Conservation (phyloP, 345 rosid species). For the Bruguiera gymnorhiza region DNA sequence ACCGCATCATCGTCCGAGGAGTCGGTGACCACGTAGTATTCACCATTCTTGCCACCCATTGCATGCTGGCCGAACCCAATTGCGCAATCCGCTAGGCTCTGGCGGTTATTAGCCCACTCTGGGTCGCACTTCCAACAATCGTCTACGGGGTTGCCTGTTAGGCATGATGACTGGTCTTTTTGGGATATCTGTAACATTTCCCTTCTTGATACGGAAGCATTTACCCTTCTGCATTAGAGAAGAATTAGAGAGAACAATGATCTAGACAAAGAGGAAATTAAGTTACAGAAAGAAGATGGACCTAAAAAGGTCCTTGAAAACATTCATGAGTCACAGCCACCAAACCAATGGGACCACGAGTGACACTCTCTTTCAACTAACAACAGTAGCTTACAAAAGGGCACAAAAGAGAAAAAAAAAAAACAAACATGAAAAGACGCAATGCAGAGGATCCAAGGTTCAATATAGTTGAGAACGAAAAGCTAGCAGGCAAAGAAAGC, state of each 20-base stretch:
- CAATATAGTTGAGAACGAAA: neutral
- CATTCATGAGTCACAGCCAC: neutral
- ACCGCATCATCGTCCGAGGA: slow-evolving; percentile 85
- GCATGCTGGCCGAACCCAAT: slow-evolving; percentile 97
- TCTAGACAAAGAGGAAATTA: neutral
- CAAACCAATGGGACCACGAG: neutral
- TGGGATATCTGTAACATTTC: slow-evolving; percentile 38
- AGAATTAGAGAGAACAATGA: neutral
- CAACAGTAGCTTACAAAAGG: neutral
- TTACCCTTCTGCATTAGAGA: slow-evolving; percentile 56
- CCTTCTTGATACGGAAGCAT: slow-evolving; percentile 72
- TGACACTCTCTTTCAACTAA: neutral
- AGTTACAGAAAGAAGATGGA: neutral
- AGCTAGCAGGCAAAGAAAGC: neutral
- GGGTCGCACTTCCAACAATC: slow-evolving; percentile 99
- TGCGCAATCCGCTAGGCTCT: slow-evolving; percentile 78
- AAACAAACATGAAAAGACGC: neutral
- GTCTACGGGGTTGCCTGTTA: slow-evolving; percentile 90
- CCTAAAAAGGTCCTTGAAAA: neutral
- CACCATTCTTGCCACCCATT: slow-evolving; percentile 82
- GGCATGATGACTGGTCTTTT: slow-evolving; percentile 47
- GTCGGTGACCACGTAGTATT: slow-evolving; percentile 79
- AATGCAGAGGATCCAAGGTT: neutral
- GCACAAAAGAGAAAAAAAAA: neutral
- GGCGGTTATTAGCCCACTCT: slow-evolving; percentile 87